phyloP scores from a whole-genome alignment of 2,329 filamentous ascomycete genomes.

The Trichoderma harzianum region DNA sequence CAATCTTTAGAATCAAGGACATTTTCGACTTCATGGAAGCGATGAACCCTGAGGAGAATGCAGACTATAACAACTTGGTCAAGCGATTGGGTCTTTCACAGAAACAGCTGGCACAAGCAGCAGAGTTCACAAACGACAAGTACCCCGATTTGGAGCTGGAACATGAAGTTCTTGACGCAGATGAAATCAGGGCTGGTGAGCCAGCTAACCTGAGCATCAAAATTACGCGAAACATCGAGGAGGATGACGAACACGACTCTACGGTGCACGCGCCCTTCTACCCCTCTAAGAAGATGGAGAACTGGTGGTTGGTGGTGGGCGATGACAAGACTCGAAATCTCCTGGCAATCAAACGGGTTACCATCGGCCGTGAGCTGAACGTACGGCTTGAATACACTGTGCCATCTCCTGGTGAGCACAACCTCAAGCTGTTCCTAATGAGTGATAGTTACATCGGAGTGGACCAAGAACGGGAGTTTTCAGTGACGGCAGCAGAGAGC shows the following conservation, averaged over 20 bases:
- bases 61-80: slow-evolving; percentile 73
- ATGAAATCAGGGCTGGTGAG: slow-evolving; percentile 74
- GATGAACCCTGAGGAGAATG: slow-evolving; percentile 94
- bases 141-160: slow-evolving; percentile 94
- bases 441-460: slow-evolving; percentile 96
- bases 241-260: slow-evolving; percentile 67
- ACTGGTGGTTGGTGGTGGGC: slow-evolving; percentile 97
- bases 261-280: slow-evolving; percentile 95
- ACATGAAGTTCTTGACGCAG: slow-evolving; percentile 78
- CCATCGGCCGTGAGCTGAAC: slow-evolving; percentile 74
- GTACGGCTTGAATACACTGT: slow-evolving; percentile 85
- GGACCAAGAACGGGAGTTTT: slow-evolving; percentile 90
- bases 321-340: slow-evolving; percentile 86
- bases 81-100: slow-evolving; percentile 76
- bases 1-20: slow-evolving; percentile 68
- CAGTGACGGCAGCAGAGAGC: slow-evolving; percentile 79
- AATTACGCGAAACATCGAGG: slow-evolving; percentile 79
- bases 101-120: slow-evolving; percentile 80
- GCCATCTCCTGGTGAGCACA: slow-evolving; percentile 76
- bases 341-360: slow-evolving; percentile 91
- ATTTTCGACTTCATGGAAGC: slow-evolving; percentile 98
- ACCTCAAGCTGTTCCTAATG: slow-evolving; percentile 90
- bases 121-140: slow-evolving; percentile 90
- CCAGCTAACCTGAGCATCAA: slow-evolving; percentile 80
- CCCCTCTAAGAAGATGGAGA: slow-evolving; percentile 87